Percentiles rank a stretch among this genome's conserved stretches.
These are phyloP conservation scores for Musa acuminata DNA, from an alignment of 176 grass and related monocot genomes.

Conservation along the genomic window DNA sequence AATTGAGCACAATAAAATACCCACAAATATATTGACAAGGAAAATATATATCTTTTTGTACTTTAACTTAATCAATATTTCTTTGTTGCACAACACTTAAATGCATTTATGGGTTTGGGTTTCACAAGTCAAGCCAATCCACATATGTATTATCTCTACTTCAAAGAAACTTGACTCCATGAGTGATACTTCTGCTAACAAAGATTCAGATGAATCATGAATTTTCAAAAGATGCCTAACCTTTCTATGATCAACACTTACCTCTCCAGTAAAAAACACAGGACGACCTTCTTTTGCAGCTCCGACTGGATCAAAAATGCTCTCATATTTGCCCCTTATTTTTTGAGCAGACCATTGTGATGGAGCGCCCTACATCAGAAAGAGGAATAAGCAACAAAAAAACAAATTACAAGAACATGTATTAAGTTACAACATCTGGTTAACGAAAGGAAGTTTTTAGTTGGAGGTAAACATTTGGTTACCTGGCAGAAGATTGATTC, in stretches of 20 bases:
- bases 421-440: neutral
- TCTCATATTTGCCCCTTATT: conserved; percentile 40
- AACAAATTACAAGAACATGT: neutral
- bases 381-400: conserved; percentile 3
- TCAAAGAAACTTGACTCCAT: too few species aligned
- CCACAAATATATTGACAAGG: neutral
- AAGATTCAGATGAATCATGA: too few species aligned
- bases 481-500: conserved; percentile 97
- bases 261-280: conserved; percentile 94
- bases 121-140: too few species aligned
- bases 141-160: too few species aligned
- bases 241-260: conserved; percentile 11
- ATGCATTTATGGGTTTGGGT: too few species aligned
- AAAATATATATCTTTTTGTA: too few species aligned
- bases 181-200: too few species aligned
- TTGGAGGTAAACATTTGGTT: neutral
- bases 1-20: neutral
- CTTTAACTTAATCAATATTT: too few species aligned
- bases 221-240: too few species aligned
- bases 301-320: conserved; percentile 73
- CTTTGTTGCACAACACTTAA: too few species aligned
- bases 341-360: conserved; percentile 86
- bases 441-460: conserved; percentile 3
- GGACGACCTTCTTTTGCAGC: conserved; percentile 58
- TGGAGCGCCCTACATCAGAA: conserved; percentile 49